Evolutionary conservation across 2,329 filamentous ascomycete genomes (phyloP).

Genomic region (Hymenoscyphus linearis): DNA sequence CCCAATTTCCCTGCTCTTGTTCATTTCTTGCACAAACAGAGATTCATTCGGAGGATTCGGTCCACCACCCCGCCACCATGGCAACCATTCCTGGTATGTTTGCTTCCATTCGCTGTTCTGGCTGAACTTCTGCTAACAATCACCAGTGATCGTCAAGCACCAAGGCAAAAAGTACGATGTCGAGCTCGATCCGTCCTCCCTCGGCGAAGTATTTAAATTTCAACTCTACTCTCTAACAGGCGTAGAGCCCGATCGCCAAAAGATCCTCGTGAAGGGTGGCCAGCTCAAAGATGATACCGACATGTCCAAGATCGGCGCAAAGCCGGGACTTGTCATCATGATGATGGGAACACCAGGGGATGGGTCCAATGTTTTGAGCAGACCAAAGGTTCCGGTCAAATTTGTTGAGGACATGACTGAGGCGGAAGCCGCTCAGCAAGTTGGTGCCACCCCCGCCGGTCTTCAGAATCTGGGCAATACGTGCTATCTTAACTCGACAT

Average conservation of each 20-base stretch:
- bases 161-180: constrained; percentile 93
- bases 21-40: neutral
- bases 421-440: constrained; percentile 77
- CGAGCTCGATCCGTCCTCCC: constrained; percentile 78
- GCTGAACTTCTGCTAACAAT: constrained; percentile 14
- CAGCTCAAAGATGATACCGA: constrained; percentile 94
- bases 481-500: constrained; percentile 94
- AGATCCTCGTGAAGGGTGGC: constrained; percentile 88
- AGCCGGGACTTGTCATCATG: constrained; percentile 82
- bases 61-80: constrained; percentile 27
- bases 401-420: constrained; percentile 98
- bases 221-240: constrained; percentile 93
- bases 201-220: constrained; percentile 90
- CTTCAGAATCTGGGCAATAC: constrained; percentile 93
- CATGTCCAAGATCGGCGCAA: constrained; percentile 77
- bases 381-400: constrained; percentile 75
- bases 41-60: neutral
- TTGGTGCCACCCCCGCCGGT: constrained; percentile 81
- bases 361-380: constrained; percentile 52
- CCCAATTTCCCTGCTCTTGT: neutral
- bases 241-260: constrained; percentile 93
- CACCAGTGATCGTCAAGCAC: constrained; percentile 83
- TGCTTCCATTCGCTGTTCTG: neutral
- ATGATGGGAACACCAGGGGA: constrained; percentile 88
- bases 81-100: constrained; percentile 32